Evolutionary conservation across 352 stramenopile genomes (phyloP).

Genomic region (Phytophthora multivora): DNA sequence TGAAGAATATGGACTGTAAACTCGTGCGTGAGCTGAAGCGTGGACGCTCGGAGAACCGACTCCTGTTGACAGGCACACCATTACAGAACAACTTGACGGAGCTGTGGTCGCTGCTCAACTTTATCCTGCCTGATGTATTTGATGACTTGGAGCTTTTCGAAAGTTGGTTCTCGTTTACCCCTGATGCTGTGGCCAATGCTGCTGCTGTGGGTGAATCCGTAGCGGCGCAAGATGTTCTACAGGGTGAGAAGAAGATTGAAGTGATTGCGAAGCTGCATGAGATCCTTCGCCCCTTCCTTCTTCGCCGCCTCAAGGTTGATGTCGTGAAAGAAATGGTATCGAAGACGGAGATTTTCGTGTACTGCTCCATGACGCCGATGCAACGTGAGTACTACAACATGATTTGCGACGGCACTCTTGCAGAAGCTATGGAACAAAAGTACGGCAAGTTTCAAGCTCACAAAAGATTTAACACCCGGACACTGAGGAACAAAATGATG

Average conservation of each 20-base stretch:
- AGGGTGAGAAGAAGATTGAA: conserved; percentile 92
- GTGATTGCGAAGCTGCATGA: conserved; percentile 97
- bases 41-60: conserved; percentile 91
- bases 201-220: conserved; percentile 73
- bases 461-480: conserved; percentile 54
- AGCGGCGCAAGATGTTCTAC: conserved; percentile 84
- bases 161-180: conserved; percentile 98
- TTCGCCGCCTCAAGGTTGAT: conserved; percentile 96
- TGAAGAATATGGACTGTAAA: conserved; percentile 98
- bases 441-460: conserved; percentile 66
- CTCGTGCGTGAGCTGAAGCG: conserved; percentile 95
- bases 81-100: conserved; percentile 99
- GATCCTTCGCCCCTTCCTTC: conserved; percentile 96
- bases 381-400: conserved; percentile 96
- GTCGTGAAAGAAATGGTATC: conserved; percentile 93
- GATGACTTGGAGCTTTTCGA: conserved; percentile 98
- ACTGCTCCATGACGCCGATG: conserved; percentile 94
- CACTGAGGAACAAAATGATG: conserved; percentile 77
- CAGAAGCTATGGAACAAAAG: conserved; percentile 85
- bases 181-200: conserved; percentile 57
- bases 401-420: conserved; percentile 90
- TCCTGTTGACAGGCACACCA: conserved; percentile 96
- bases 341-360: conserved; percentile 98
- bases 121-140: conserved; percentile 98
- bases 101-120: conserved; percentile 98